These are phyloP conservation scores for Pichia sp. DNA, from an alignment of 1,139 yeast genomes.

Conservation along the genomic window DNA sequence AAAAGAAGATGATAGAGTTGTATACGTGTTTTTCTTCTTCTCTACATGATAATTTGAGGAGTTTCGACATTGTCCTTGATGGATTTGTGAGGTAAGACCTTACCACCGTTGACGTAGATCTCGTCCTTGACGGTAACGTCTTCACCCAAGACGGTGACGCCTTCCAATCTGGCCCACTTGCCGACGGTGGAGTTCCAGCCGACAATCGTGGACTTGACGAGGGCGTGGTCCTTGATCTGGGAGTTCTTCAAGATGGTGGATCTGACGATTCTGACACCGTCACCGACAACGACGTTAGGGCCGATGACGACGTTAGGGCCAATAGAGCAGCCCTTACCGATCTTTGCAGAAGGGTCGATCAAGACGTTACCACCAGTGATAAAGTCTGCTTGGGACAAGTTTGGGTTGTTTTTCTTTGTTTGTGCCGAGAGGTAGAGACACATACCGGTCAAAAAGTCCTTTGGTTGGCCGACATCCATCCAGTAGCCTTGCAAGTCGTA, in stretches of 20 bases:
- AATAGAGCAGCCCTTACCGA: slow-evolving; percentile 88
- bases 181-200: slow-evolving; percentile 99
- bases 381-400: slow-evolving; percentile 60
- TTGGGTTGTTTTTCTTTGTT: slow-evolving; percentile 71
- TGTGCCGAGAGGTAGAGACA: slow-evolving; percentile 85
- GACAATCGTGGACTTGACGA: slow-evolving; percentile 95
- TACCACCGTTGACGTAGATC: slow-evolving; percentile 98
- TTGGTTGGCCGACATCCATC: slow-evolving; percentile 99
- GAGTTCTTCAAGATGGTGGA: slow-evolving; percentile 91
- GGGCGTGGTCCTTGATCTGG: slow-evolving; percentile 92
- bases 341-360: slow-evolving; percentile 92
- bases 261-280: slow-evolving; percentile 97
- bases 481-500: slow-evolving; percentile 99
- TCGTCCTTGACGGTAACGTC: slow-evolving; percentile 98
- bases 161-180: slow-evolving; percentile 98
- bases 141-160: slow-evolving; percentile 96
- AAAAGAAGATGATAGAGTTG: background rate
- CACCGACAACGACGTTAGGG: slow-evolving; percentile 93
- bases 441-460: slow-evolving; percentile 97
- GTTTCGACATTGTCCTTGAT: slow-evolving; percentile 94
- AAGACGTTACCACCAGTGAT: slow-evolving; percentile 92
- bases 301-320: slow-evolving; percentile 99
- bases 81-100: slow-evolving; percentile 97
- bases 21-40: background rate
- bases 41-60: slow-evolving; percentile 94